A percentile compares a stretch with the other conserved stretches of the same genome.
These are phyloP conservation scores for Boletus pseudopeckii DNA, from an alignment of 768 basidiomycete species.

Conservation along the genomic window DNA sequence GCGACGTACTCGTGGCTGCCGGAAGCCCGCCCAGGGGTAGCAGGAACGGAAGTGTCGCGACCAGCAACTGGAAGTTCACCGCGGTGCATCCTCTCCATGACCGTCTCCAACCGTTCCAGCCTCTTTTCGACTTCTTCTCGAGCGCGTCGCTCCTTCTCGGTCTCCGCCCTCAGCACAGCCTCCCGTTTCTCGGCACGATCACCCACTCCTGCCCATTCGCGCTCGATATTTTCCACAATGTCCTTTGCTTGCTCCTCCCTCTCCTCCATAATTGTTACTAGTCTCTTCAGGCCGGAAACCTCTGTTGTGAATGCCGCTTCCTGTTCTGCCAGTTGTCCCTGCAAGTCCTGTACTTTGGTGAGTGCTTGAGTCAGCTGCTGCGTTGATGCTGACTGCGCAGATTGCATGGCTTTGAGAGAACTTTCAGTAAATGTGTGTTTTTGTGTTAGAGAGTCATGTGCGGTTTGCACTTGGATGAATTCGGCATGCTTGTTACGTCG, in stretches of 20 bases:
- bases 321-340: conserved; percentile 77
- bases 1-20: conserved; percentile 40
- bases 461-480: conserved; percentile 67
- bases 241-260: conserved; percentile 82
- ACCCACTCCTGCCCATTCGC: conserved; percentile 73
- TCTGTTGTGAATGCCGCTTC: conserved; percentile 82
- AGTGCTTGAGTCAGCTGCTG: conserved; percentile 78
- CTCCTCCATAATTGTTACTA: conserved; percentile 83
- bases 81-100: conserved; percentile 66
- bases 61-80: conserved; percentile 66
- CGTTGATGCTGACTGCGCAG: conserved; percentile 64
- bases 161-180: conserved; percentile 60
- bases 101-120: conserved; percentile 66
- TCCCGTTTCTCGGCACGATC: conserved; percentile 69
- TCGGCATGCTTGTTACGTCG: conserved; percentile 80
- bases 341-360: conserved; percentile 68
- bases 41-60: conserved; percentile 36
- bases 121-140: conserved; percentile 71
- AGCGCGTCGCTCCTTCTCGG: conserved; percentile 64
- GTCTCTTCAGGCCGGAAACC: conserved; percentile 64
- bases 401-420: conserved; percentile 69
- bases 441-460: conserved; percentile 70
- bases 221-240: conserved; percentile 78
- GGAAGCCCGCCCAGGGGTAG: conserved; percentile 42
- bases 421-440: conserved; percentile 63